Conservation (phyloP, 805 yeast genomes). For the Hagleromyces aurorensis region DNA sequence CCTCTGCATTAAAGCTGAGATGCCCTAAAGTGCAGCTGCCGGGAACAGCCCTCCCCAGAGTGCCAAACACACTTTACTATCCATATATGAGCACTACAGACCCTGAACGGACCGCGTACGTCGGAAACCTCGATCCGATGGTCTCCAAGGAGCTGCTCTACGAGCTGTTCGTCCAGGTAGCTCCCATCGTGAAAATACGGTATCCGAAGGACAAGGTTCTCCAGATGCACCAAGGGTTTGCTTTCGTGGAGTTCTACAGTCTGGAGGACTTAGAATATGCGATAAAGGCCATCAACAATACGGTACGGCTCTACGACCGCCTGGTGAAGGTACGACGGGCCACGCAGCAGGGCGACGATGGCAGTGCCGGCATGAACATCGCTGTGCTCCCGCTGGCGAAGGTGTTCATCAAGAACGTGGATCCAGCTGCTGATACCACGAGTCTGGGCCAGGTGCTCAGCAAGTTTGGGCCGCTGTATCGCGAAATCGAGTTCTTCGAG, state of each 20-base stretch:
- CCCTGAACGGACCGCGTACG: conserved; percentile 44
- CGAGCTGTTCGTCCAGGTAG: conserved; percentile 79
- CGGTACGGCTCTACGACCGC: conserved; percentile 47
- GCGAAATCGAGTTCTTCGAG: conserved; percentile 38
- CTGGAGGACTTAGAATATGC: conserved; percentile 65
- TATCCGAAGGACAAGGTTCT: conserved; percentile 74
- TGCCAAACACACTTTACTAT: neutral
- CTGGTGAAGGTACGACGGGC: conserved; percentile 51
- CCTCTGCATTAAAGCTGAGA: neutral
- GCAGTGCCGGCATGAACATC: conserved; percentile 7
- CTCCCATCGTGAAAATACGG: conserved; percentile 62
- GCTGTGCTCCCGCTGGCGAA: conserved; percentile 50
- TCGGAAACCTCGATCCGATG: conserved; percentile 74
- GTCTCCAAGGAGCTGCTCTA: conserved; percentile 66
- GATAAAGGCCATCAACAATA: conserved; percentile 48
- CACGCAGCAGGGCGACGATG: conserved; percentile 22
- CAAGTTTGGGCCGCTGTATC: conserved; percentile 56
- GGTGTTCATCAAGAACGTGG: conserved; percentile 61
- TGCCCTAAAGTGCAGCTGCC: neutral
- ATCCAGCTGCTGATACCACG: conserved; percentile 55
- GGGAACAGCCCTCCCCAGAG: conserved; percentile 1
- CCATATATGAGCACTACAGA: conserved; percentile 1
- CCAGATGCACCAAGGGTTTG: conserved; percentile 75
- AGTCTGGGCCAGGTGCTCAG: conserved; percentile 44
- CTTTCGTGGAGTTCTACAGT: conserved; percentile 66